These are phyloP conservation scores for Ascochyta rabiei DNA, from an alignment of 2,329 filamentous ascomycete species.

Conservation along the genomic window DNA sequence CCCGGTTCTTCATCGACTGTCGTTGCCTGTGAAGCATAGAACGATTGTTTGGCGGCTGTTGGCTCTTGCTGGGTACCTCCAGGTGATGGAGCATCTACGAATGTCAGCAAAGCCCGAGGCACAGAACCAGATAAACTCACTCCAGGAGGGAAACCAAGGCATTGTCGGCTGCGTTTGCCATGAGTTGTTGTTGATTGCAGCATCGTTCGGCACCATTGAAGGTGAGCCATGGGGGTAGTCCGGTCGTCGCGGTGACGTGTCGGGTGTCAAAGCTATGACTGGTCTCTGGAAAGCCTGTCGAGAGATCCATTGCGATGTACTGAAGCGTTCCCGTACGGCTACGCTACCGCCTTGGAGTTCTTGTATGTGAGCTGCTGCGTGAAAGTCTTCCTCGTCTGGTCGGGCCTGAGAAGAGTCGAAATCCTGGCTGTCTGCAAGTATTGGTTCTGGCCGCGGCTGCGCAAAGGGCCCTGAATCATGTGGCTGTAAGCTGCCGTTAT, in stretches of 20 bases:
- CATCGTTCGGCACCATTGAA: background rate
- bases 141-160: background rate
- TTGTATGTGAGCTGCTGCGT: background rate
- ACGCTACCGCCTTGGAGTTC: background rate
- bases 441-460: slow-evolving; percentile 7
- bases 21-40: slow-evolving; percentile 11
- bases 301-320: background rate
- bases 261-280: background rate
- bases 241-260: background rate
- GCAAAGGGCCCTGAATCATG: slow-evolving; percentile 1
- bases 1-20: slow-evolving; percentile 7
- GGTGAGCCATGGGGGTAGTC: background rate
- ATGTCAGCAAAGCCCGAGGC: background rate
- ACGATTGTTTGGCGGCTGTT: background rate
- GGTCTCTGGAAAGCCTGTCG: background rate
- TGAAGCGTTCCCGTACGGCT: background rate
- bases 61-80: background rate
- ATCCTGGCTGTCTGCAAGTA: slow-evolving; percentile 5
- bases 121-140: background rate
- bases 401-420: background rate
- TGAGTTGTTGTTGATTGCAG: background rate
- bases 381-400: background rate
- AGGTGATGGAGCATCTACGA: background rate
- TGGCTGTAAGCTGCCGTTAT: background rate
- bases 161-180: slow-evolving; percentile 8